phyloP scores from a whole-genome alignment of 495 filamentous ascomycete genomes.

The Massariosphaeria phaeospora region DNA sequence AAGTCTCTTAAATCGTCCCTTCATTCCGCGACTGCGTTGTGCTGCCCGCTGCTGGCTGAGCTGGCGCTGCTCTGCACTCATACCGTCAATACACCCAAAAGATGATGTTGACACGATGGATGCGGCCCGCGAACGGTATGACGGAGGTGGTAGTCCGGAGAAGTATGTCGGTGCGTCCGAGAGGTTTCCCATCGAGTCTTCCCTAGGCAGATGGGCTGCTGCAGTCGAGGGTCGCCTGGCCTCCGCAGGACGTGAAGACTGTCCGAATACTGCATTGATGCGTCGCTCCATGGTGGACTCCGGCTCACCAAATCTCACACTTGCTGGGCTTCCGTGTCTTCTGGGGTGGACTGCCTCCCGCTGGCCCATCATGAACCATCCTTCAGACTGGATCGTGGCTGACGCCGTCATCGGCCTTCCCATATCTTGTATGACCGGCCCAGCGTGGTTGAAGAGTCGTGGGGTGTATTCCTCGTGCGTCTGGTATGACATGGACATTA shows the following conservation, averaged over 20 bases:
- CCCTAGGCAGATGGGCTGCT: neutral
- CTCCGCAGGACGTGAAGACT: neutral
- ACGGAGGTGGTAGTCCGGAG: constrained; percentile 23
- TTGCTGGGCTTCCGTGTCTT: neutral
- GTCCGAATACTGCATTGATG: constrained; percentile 8
- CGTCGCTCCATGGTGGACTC: constrained; percentile 10
- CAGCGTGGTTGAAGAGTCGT: too few relatives aligned
- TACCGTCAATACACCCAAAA: constrained; percentile 30
- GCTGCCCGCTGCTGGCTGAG: constrained; percentile 16
- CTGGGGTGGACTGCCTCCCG: neutral
- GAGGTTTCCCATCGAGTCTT: constrained; percentile 28
- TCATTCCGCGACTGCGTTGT: constrained; percentile 12
- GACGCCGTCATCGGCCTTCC: neutral
- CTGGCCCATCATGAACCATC: constrained; percentile 2
- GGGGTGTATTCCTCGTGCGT: neutral
- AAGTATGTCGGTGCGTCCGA: constrained; percentile 27
- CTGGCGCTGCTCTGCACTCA: constrained; percentile 12
- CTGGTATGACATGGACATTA: neutral
- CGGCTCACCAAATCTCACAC: constrained; percentile 2
- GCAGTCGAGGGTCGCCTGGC: neutral
- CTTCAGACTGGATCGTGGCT: neutral
- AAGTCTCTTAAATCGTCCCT: constrained; percentile 11
- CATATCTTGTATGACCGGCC: too few relatives aligned
- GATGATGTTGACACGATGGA: constrained; percentile 27
- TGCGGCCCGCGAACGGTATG: constrained; percentile 25